Base-by-base conservation (phyloP, 1,139 yeast genomes). In the Candida gigantensis region DNA sequence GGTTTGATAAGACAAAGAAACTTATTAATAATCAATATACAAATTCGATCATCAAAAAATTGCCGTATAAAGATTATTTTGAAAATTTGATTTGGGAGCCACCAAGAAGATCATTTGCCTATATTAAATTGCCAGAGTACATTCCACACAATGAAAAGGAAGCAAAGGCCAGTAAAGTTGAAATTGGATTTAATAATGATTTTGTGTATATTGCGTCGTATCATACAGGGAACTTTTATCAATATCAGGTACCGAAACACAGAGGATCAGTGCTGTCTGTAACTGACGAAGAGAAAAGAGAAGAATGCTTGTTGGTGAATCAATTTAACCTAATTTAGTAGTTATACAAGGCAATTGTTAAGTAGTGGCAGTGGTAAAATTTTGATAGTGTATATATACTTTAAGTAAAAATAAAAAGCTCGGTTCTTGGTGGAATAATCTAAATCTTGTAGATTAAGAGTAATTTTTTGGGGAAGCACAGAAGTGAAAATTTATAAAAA, bases 81-180 rank as follows among this genome's bases (percentile, higher is more conserved):
- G 71, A 68, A 32, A 70, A 68, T 44, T 53, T 70, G 36, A 63
- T 69, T 10, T 62, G 73, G 68, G 72, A 66, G 39, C 74, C 74
- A 2, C 76, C 77, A 2, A 51, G 63, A 34, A 46, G 77, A 25
- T 68, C 74, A 4, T 71, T 69, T 55, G 72, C 74, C 13, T 68
- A 57, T 39, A 62, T 70, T 25, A 67, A 59, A 44, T 43, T 71
- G 5, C 70, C 71, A 3, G 72, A 65, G 38, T 48, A 55, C 27
- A 51, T 55, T 13, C 52, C 57, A 5, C 49, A 50, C 5, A 42
- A 36, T 9, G 45, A 39, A 17, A 43, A 40, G 10, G 36, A 40
- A 6, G 29, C 37, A 2, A 40, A 16, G 19, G 24, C 14, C 31
- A 49, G 50, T 30, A 55, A 51, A 16, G 64, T 68, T 6, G 74